phyloP scores from a whole-genome alignment of 78 protist genomes.

The Dictyostelium intermedium region DNA sequence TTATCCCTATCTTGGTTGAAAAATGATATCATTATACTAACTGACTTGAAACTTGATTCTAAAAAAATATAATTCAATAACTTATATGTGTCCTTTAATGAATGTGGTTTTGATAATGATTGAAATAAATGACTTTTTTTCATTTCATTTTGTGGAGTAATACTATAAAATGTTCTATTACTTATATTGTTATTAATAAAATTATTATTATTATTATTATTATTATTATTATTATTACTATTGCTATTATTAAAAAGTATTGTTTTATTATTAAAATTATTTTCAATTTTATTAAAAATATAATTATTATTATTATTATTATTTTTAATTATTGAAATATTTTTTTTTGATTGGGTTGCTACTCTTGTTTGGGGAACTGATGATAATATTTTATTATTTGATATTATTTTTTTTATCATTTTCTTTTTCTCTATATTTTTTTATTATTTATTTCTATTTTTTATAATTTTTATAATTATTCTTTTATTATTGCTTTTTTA shows the following conservation, averaged over 20 bases:
- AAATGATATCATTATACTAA: conserved; percentile 36
- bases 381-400: neutral
- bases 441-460: neutral
- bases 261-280: neutral
- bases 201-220: neutral
- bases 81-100: conserved; percentile 3
- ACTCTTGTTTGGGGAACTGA: neutral
- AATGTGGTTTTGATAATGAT: conserved; percentile 1
- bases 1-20: conserved; percentile 17
- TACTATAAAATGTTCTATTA: neutral
- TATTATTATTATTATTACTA: neutral
- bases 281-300: no score
- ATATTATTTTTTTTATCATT: neutral
- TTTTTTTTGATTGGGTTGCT: neutral
- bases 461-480: no score
- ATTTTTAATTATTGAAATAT: neutral
- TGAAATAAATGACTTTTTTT: neutral
- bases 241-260: neutral
- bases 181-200: neutral
- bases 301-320: no score
- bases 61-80: neutral
- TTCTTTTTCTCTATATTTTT: neutral
- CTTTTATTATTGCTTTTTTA: no score
- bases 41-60: neutral
- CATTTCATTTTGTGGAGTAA: conserved; percentile 1